These are phyloP conservation scores for Lyophyllum decastes DNA, from an alignment of 768 basidiomycete species.

Conservation along the genomic window DNA sequence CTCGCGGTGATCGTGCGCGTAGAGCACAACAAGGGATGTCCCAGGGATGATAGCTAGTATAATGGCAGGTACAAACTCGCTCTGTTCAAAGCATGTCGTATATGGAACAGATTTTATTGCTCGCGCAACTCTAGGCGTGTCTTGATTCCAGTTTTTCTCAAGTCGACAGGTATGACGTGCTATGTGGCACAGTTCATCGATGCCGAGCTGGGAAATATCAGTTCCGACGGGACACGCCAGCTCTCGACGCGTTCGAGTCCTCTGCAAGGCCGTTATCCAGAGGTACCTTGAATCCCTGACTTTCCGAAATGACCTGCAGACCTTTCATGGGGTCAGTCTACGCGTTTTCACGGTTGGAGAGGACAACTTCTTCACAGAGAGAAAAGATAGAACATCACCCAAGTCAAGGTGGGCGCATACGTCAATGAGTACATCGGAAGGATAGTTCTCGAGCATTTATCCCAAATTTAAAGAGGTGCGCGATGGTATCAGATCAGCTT, in stretches of 20 bases:
- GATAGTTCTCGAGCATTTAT: background rate
- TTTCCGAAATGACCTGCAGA: slow-evolving; percentile 13
- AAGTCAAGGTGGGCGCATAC: slow-evolving; percentile 10
- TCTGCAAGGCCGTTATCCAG: slow-evolving; percentile 14
- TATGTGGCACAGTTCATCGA: slow-evolving; percentile 7
- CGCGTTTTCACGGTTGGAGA: background rate
- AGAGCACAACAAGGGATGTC: slow-evolving; percentile 10
- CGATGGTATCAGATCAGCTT: too few species aligned
- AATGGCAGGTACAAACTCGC: background rate
- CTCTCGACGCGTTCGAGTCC: background rate
- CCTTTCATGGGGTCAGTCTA: slow-evolving; percentile 2
- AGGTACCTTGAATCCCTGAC: slow-evolving; percentile 10
- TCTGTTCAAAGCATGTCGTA: background rate
- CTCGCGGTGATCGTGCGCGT: background rate
- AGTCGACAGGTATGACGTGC: slow-evolving; percentile 11
- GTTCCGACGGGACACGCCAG: slow-evolving; percentile 12
- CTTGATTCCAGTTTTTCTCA: slow-evolving; percentile 10
- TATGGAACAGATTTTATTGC: slow-evolving; percentile 8
- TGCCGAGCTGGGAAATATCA: slow-evolving; percentile 7
- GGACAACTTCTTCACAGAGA: slow-evolving; percentile 4
- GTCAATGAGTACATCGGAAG: slow-evolving; percentile 8
- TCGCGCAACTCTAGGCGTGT: slow-evolving; percentile 3
- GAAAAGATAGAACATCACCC: slow-evolving; percentile 10
- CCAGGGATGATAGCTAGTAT: slow-evolving; percentile 16
- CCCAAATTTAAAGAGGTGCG: background rate